These are phyloP conservation scores for Nakaseomyces nivariensis DNA, from an alignment of 1,139 yeast species.

Conservation along the genomic window DNA sequence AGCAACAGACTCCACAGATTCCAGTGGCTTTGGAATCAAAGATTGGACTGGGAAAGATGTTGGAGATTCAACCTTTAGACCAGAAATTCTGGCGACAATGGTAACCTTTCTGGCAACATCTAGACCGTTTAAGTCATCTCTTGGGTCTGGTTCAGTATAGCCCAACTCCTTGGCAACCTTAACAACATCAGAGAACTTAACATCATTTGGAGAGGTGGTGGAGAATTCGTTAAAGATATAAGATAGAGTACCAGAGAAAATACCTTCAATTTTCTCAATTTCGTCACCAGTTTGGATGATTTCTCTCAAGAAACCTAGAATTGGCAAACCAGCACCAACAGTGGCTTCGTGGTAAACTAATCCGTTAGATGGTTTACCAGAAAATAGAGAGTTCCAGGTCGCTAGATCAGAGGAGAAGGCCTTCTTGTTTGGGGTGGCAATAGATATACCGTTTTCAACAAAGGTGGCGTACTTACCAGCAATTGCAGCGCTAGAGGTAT, in stretches of 20 bases:
- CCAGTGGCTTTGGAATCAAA: slow-evolving; percentile 79
- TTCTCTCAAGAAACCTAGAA: slow-evolving; percentile 80
- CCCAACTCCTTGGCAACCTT: slow-evolving; percentile 81
- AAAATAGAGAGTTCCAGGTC: slow-evolving; percentile 69
- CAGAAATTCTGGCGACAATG: slow-evolving; percentile 85
- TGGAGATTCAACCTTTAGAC: slow-evolving; percentile 79
- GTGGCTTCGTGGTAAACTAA: slow-evolving; percentile 95
- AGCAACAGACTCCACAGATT: slow-evolving; percentile 56
- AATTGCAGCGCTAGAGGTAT: slow-evolving; percentile 74
- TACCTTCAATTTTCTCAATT: slow-evolving; percentile 85
- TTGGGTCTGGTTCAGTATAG: slow-evolving; percentile 98
- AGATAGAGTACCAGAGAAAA: slow-evolving; percentile 92
- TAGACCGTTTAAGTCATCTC: slow-evolving; percentile 95
- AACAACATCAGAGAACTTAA: slow-evolving; percentile 84
- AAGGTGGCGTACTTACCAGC: slow-evolving; percentile 72
- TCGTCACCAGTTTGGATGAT: slow-evolving; percentile 86
- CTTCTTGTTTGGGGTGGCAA: slow-evolving; percentile 97
- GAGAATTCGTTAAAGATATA: slow-evolving; percentile 92
- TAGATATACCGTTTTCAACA: slow-evolving; percentile 68
- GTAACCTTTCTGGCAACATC: slow-evolving; percentile 98
- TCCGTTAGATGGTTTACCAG: slow-evolving; percentile 44
- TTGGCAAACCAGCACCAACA: slow-evolving; percentile 98
- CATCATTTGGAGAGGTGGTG: slow-evolving; percentile 47
- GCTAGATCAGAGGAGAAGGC: slow-evolving; percentile 78
- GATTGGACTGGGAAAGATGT: slow-evolving; percentile 93